Evolutionary conservation across 177 flowering plant genomes (phyloP), one percentile per base, ranked within the genome.

Genomic region (Vitis hybrid): DNA sequence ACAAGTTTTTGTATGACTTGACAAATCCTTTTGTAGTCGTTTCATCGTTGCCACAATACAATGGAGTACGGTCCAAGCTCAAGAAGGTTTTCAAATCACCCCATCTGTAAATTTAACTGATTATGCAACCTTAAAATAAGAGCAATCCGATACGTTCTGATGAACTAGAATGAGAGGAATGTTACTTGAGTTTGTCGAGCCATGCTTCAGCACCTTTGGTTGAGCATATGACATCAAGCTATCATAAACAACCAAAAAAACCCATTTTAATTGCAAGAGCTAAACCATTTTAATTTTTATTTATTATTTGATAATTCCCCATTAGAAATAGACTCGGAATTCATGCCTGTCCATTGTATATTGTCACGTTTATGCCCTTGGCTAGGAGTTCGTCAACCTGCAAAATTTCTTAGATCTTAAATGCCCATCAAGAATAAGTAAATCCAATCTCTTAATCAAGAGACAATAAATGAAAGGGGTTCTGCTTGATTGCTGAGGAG

Each of bases 311-410:
- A 41, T 41, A 41, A 8, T 4, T 41, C 9, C 9, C 46, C 46
- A 41, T 41, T 5, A 50, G 14, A 35, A 66, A 9, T 54, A 35
- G 17, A 14, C 11, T 2, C 9, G 1, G 18, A 54, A 57, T 30
- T 55, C 30, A 12, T 30, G 65, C 75, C 70, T 72, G 75, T 12
- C 75, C 75, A 18, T 72, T 72, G 70, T 72, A 72, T 50, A 72
- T 59, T 51, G 75, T 72, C 46, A 72, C 75, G 24, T 66, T 66
- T 15, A 72, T 12, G 65, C 70, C 70, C 66, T 72, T 61, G 65
- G 70, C 64, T 32, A 72, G 53, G 35, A 72, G 75, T 60, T 58
- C 64, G 11, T 72, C 75, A 9, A 72, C 70, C 73, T 70, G 35
- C 10, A 41, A 18, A 10, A 35, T 14, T 63, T 41, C 11, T 4